A percentile compares a stretch with the other conserved stretches of the same genome.
Conservation (phyloP, 495 filamentous ascomycete species). For the Podospora anserina region DNA sequence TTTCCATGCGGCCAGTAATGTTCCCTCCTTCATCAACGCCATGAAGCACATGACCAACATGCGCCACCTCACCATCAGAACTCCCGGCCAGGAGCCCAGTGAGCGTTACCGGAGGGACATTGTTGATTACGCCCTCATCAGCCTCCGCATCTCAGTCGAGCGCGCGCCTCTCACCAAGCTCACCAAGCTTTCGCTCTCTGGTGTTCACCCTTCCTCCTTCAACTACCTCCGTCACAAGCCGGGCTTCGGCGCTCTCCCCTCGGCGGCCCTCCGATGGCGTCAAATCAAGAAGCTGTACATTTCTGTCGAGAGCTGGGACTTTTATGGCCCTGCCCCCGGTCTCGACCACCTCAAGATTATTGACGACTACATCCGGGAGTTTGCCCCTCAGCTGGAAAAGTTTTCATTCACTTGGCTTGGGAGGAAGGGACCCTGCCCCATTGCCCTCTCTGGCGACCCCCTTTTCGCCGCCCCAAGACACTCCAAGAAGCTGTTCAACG, state of each 20-base stretch:
- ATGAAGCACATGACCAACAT: constrained; percentile 61
- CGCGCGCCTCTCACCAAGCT: constrained; percentile 58
- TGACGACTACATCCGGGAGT: constrained; percentile 65
- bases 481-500: constrained; percentile 50
- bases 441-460: constrained; percentile 61
- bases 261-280: constrained; percentile 61
- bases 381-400: constrained; percentile 58
- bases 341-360: constrained; percentile 73
- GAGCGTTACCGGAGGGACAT: constrained; percentile 68
- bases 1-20: constrained; percentile 82
- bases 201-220: constrained; percentile 65
- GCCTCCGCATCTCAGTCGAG: constrained; percentile 71
- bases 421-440: constrained; percentile 60
- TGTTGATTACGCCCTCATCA: constrained; percentile 80
- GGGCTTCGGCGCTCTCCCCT: constrained; percentile 64
- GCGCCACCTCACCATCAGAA: constrained; percentile 65
- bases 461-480: constrained; percentile 53
- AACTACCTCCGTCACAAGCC: constrained; percentile 65
- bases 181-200: constrained; percentile 59
- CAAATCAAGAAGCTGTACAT: constrained; percentile 69
- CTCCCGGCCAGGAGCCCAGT: constrained; percentile 62
- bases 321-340: constrained; percentile 49
- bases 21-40: constrained; percentile 70
- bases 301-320: constrained; percentile 62
- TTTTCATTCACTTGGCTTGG: constrained; percentile 71